phyloP scores from a whole-genome alignment of 2,329 filamentous ascomycete genomes.

The Colletotrichum gigasporum region DNA sequence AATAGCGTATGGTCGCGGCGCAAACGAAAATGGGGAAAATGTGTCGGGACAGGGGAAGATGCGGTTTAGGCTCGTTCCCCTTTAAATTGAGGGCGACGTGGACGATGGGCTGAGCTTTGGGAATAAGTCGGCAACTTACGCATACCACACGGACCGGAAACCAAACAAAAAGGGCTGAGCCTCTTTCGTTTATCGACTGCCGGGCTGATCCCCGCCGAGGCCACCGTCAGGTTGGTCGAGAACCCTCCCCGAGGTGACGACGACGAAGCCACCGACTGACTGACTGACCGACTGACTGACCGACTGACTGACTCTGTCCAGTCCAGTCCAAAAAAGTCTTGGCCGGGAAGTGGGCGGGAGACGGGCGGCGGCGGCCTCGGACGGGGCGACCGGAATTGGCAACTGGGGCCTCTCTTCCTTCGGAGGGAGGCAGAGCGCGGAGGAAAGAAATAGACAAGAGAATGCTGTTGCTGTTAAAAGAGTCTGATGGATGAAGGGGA shows the following conservation, averaged over 20 bases:
- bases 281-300: too few relatives aligned
- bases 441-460: neutral
- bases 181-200: neutral
- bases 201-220: neutral
- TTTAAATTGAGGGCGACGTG: conserved; percentile 19
- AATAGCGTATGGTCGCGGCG: neutral
- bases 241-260: conserved; percentile 1
- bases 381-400: neutral
- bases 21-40: neutral
- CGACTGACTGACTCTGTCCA: too few relatives aligned
- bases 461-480: neutral
- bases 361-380: conserved; percentile 2
- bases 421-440: conserved; percentile 11
- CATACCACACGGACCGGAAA: too few relatives aligned
- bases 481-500: neutral
- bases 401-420: too few relatives aligned
- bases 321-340: too few relatives aligned
- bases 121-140: too few relatives aligned
- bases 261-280: conserved; percentile 5
- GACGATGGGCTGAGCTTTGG: conserved; percentile 9
- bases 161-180: conserved; percentile 7
- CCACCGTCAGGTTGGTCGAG: neutral
- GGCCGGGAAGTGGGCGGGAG: conserved; percentile 22
- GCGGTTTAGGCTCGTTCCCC: neutral
- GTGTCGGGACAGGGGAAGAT: neutral